phyloP scores from a whole-genome alignment of 2,329 filamentous ascomycete genomes.

The Raffaelea arxii region DNA sequence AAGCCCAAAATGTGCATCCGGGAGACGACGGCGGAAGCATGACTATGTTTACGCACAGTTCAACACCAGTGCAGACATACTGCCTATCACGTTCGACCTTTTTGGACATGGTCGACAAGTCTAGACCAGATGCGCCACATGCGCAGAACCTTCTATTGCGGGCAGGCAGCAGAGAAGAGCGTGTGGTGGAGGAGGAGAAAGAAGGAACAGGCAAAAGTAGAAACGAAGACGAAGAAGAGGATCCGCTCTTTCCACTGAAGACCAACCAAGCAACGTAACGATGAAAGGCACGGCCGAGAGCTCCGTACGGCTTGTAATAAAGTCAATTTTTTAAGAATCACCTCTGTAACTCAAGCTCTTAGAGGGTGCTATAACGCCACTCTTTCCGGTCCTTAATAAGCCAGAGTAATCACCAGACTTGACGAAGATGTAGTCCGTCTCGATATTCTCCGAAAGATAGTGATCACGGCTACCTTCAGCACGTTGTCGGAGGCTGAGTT shows the following conservation, averaged over 20 bases:
- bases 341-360: no score
- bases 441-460: no score
- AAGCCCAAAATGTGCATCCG: constrained; percentile 35
- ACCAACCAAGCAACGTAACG: no score
- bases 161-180: constrained; percentile 29
- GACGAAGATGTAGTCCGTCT: no score
- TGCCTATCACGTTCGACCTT: constrained; percentile 42
- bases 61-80: constrained; percentile 47
- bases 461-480: no score
- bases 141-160: constrained; percentile 38
- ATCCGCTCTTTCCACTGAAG: constrained; percentile 13
- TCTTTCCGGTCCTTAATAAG: no score
- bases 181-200: constrained; percentile 7
- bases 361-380: no score
- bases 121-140: constrained; percentile 20
- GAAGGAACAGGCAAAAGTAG: not conserved
- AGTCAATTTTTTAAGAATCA: no score
- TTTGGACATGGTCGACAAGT: constrained; percentile 49
- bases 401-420: no score
- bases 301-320: no score
- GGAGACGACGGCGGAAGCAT: constrained; percentile 33
- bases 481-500: no score
- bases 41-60: constrained; percentile 38
- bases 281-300: no score
- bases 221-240: constrained; percentile 2